Conservation (phyloP, 768 basidiomycete genomes). For the Gymnopilus junonius region DNA sequence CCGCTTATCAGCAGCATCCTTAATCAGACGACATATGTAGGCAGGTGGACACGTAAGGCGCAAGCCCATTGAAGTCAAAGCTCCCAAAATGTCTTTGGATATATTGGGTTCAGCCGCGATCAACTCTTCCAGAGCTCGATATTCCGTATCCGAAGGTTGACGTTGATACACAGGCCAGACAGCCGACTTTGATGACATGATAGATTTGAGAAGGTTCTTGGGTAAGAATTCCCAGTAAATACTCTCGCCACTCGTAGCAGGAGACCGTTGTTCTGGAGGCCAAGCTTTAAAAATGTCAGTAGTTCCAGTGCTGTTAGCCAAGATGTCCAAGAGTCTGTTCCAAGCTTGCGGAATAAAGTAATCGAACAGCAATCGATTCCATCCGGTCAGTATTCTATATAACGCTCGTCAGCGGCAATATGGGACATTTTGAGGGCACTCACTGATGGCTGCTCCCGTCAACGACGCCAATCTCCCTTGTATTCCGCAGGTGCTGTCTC, state of each 20-base stretch:
- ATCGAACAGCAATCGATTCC: slow-evolving; percentile 52
- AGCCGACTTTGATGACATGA: slow-evolving; percentile 27
- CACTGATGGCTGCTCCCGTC: slow-evolving; percentile 46
- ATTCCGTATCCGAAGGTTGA: not conserved
- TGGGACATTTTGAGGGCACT: slow-evolving; percentile 15
- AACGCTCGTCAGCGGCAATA: not conserved
- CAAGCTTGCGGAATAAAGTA: slow-evolving; percentile 50
- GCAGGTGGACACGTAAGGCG: slow-evolving; percentile 39
- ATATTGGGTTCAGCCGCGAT: slow-evolving; percentile 29
- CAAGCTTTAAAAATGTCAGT: slow-evolving; percentile 41
- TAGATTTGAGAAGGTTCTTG: slow-evolving; percentile 26
- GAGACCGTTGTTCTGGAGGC: slow-evolving; percentile 37
- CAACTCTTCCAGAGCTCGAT: slow-evolving; percentile 22
- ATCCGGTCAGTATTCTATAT: slow-evolving; percentile 46
- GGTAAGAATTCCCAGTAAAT: slow-evolving; percentile 44
- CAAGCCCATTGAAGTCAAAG: slow-evolving; percentile 38
- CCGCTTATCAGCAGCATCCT: slow-evolving; percentile 9
- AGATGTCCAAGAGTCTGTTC: slow-evolving; percentile 36
- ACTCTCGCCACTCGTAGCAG: slow-evolving; percentile 40
- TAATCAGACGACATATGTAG: slow-evolving; percentile 35
- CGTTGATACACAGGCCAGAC: slow-evolving; percentile 41
- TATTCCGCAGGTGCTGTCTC: slow-evolving; percentile 48
- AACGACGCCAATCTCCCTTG: slow-evolving; percentile 41
- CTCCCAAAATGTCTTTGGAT: slow-evolving; percentile 23
- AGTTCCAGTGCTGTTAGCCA: slow-evolving; percentile 26